Base-by-base conservation (phyloP, 1,139 yeast species). In the Protomyces pachydermus region DNA sequence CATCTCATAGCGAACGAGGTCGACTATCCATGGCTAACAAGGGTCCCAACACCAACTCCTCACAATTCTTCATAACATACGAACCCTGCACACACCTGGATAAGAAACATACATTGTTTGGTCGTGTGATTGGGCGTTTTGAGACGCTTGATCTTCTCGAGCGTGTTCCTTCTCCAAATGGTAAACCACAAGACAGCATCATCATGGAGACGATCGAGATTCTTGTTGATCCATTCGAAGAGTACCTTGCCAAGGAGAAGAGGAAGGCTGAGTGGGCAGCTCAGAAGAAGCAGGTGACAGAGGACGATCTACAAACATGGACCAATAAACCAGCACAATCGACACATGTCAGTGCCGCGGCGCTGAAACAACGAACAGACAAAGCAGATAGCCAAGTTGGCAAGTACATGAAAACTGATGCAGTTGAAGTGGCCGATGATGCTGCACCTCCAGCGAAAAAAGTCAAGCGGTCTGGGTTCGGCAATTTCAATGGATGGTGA, bases 21-120 rank as follows among this genome's bases (percentile, higher is more conserved):
- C 81, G 86, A 72, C 79, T 90, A 74, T 85, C 93, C 51, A 85
- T 88, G 90, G 95, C 95, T 2, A 88, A 87, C 70, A 76, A 79
- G 50, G 90, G 88, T 3, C 77, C 80, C 50, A 73, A 84, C 68
- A 77, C 87, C 5, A 88, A 88, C 69, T 81, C 84, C 12, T 84
- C 91, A 0, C 96, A 88, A 72, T 90, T 91, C 71, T 90, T 89
- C 72, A 86, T 91, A 58, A 84, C 89, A 3, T 85, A 91, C 0
- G 80, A 79, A 61, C 81, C 90, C 0, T 82, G 86, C 20, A 86
- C 88, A 0, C 96, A 90, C 73, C 76, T 91, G 61, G 83, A 81
- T 53, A 87, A 88, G 0, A 86, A 86, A 69, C 93, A 89, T 72
- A 80, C 93, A 0, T 84, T 89, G 0, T 87, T 91, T 75, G 97